Evolutionary conservation across 345 rosid species (phyloP), one percentile per base, ranked within the genome.

Genomic region (Murraya koenigii): DNA sequence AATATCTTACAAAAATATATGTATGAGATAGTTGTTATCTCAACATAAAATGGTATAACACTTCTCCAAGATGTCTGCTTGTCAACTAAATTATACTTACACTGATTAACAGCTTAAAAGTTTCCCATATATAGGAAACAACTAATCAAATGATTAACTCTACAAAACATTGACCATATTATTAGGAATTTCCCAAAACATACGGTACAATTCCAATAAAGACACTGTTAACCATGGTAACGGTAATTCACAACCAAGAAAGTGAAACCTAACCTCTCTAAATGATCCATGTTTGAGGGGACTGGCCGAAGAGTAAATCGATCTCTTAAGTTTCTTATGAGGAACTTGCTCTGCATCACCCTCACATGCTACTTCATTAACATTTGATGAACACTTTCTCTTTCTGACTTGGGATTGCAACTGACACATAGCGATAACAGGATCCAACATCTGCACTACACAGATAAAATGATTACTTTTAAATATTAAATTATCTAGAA

Each of bases 401-500:
- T 75, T 80, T 76, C 76, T 79, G 66, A 89, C 41, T 55, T 59
- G 73, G 47, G 44, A 38, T 69, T 77, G 82, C 49, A 87, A 66
- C 66, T 63, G 72, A 68, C 76, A 75, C 85, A 85, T 85, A 19
- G 71, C 41, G 22, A 81, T 3, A 78, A 85, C 93, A 76, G 93
- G 85, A 70, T 82, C 86, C 52, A 85, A 80, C 85, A 85, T 84
- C 93, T 87, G 88, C 83, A 80, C 26, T 69, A 49, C 66, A 30
- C 60, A 69, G 41, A 14, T 69, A 41, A 70, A 10, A 71, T 17
- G 35, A 20, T 81, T 62, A 66, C 10, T 15, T 52, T 23, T 13
- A 47, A 74, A 33, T 41, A 54, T 65, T 35, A 65, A 62, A 65
- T 75, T 75, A 20, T 62, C 41, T 28, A 61, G 58, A 44, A 39